Evolutionary conservation across 192 early-diverging fungal species (phyloP), one percentile per base, ranked within the genome.

Genomic region (Geosiphon pyriformis): DNA sequence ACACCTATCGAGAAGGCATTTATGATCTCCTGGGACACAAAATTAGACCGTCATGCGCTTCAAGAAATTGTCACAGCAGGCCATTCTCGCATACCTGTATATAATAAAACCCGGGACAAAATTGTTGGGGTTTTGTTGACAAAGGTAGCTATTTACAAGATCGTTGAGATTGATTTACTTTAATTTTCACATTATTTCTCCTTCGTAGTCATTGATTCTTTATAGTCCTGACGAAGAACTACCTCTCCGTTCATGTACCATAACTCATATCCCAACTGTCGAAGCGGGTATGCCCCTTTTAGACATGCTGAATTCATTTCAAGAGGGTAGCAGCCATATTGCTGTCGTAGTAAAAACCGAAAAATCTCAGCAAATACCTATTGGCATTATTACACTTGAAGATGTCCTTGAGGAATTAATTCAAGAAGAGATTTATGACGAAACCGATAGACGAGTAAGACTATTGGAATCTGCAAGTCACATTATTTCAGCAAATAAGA

Each of bases 341-440:
- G 87, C 89, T 4, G 71, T 87, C 31, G 85, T 88, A 10, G 56
- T 65, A 1, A 61, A 64, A 22, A 57, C 54, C 32, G 53, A 61
- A 0, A 63, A 57, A 56, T 50, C 37, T 51, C 58, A 48, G 46
- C 46, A 57, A 6, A 4, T 46, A 7, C 72, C 72, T 2, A 71
- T 90, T 27, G 88, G 88, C 20, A 83, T 88, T 12, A 87, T 90
- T 48, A 90, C 88, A 4, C 72, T 90, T 34, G 88, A 90, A 59
- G 88, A 90, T 68, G 87, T 90, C 12, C 87, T 90, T 58, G 89
- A 91, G 73, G 89, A 90, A 74, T 74, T 91, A n/a, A 86, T 91
- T 60, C 85, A 87, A 34, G 89, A 91, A 67, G 88, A 90, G 60
- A 90, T 90, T 61, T 78, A 89, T 47, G 88, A 90, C 69, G 88